These are phyloP conservation scores for Sclerotinia spermophila DNA, from an alignment of 2,329 filamentous ascomycete genomes.

Conservation along the genomic window DNA sequence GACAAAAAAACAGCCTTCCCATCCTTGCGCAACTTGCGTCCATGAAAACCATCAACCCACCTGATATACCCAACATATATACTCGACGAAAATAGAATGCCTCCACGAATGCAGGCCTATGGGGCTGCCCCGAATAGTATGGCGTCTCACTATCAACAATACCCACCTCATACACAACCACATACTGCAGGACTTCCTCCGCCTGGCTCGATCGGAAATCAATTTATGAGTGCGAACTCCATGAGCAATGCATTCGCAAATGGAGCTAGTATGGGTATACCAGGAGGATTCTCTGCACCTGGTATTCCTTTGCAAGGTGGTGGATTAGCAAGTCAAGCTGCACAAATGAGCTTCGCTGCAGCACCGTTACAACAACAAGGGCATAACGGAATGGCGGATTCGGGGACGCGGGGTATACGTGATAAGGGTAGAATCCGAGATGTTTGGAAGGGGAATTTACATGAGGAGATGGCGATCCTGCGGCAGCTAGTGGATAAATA, in stretches of 20 bases:
- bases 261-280: constrained; percentile 51
- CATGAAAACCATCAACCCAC: constrained; percentile 36
- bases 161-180: constrained; percentile 45
- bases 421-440: constrained; percentile 83
- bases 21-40: constrained; percentile 30
- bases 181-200: constrained; percentile 48
- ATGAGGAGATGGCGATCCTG: constrained; percentile 84
- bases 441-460: constrained; percentile 89
- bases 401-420: constrained; percentile 51
- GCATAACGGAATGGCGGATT: constrained; percentile 51
- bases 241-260: constrained; percentile 41
- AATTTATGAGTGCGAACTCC: constrained; percentile 45
- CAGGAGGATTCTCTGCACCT: constrained; percentile 55
- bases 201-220: constrained; percentile 63
- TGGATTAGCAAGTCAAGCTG: constrained; percentile 80
- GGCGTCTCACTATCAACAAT: constrained; percentile 43
- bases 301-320: constrained; percentile 48
- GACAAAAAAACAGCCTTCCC: not conserved
- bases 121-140: constrained; percentile 36
- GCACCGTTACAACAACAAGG: constrained; percentile 60
- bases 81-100: constrained; percentile 36
- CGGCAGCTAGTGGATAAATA: constrained; percentile 84
- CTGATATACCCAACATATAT: constrained; percentile 35
- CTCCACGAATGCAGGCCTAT: constrained; percentile 38
- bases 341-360: constrained; percentile 80